Evolutionary conservation across 306 rosid genomes (phyloP).

Genomic region (Cucumis hystrix): DNA sequence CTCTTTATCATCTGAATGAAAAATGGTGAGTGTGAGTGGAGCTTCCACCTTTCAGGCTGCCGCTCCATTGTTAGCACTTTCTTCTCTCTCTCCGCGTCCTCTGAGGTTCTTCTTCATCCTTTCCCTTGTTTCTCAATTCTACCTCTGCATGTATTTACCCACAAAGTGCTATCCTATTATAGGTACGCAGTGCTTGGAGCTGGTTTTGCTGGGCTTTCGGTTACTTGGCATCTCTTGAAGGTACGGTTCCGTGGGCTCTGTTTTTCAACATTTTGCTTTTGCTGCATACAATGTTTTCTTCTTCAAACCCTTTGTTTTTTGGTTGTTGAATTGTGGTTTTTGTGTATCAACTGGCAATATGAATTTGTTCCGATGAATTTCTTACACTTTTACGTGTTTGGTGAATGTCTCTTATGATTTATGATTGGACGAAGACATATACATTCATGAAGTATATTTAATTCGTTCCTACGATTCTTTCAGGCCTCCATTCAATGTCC

Average conservation of each 20-base stretch:
- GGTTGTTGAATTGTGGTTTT: background rate
- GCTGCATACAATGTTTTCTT: background rate
- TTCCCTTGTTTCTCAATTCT: background rate
- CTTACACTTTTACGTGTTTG: background rate
- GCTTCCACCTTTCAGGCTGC: conserved; percentile 1
- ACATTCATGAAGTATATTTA: background rate
- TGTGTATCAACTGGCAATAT: background rate
- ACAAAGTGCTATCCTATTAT: background rate
- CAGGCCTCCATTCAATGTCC: background rate
- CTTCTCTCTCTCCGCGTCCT: conserved; percentile 28
- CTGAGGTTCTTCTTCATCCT: conserved; percentile 30
- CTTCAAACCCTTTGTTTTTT: background rate
- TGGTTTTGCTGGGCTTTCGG: conserved; percentile 87
- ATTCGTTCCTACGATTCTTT: background rate
- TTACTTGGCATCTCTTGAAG: conserved; percentile 65
- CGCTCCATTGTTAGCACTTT: conserved; percentile 10
- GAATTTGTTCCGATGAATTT: background rate
- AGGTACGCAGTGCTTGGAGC: conserved; percentile 93
- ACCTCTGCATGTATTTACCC: background rate
- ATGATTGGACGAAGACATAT: background rate
- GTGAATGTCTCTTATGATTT: background rate
- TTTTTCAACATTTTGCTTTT: background rate
- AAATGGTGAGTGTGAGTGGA: background rate
- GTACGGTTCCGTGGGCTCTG: conserved; percentile 10
- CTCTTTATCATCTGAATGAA: too few species aligned